A percentile compares a stretch with the other conserved stretches of the same genome.
phyloP scores from a whole-genome alignment of 257 asterid species.

The Cordia subcordata region DNA sequence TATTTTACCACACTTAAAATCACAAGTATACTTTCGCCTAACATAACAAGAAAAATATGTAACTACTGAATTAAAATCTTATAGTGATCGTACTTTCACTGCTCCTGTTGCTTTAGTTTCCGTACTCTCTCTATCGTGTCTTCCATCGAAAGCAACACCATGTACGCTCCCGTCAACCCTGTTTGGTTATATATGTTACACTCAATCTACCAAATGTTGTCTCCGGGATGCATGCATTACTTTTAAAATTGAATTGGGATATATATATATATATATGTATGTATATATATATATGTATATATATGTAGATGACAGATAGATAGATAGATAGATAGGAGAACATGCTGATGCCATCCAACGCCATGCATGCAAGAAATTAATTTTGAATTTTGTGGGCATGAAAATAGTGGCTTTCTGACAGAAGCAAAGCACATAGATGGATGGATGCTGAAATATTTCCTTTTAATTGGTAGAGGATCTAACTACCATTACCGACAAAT shows the following conservation, averaged over 20 bases:
- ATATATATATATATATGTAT: no score
- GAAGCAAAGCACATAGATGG: slow-evolving; percentile 40
- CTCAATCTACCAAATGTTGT: slow-evolving; percentile 6
- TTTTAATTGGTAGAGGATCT: slow-evolving; percentile 56
- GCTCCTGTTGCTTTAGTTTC: no score
- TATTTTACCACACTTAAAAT: no score
- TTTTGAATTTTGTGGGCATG: background rate
- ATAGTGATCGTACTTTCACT: no score
- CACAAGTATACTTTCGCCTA: no score
- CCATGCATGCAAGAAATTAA: background rate
- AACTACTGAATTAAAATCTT: no score
- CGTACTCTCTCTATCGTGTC: no score
- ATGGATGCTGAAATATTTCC: slow-evolving; percentile 32
- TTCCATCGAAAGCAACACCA: background rate
- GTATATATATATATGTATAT: no score
- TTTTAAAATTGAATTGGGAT: background rate
- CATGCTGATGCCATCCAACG: background rate
- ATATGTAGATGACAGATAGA: no score
- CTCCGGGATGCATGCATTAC: background rate
- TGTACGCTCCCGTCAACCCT: background rate
- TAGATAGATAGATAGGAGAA: no score
- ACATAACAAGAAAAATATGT: no score
- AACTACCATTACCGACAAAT: slow-evolving; percentile 75
- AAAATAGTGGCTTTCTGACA: background rate
- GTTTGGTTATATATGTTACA: background rate